Evolutionary conservation across 495 filamentous ascomycete species (phyloP), one percentile per base, ranked within the genome.

Genomic region (Penicillium atrosanguineum): DNA sequence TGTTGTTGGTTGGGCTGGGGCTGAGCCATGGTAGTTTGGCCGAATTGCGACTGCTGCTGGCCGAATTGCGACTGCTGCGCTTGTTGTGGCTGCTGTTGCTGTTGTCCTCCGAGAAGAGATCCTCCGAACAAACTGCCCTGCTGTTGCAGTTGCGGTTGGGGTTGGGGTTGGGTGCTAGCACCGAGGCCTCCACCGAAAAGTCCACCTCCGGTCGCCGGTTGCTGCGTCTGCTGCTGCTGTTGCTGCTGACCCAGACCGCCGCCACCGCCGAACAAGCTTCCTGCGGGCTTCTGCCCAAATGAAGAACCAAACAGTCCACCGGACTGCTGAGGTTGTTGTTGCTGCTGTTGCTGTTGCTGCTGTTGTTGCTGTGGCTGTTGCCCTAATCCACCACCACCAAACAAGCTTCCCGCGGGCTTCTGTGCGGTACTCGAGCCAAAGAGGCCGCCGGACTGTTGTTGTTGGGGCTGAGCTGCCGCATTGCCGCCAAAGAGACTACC

Each of bases 271-370:
- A 74, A 73, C n/a, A 67, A 19, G 42, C 61, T 53, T 8, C 52
- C 57, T 21, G 67, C 67, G 40, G 75, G 76, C 57, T 79, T 74
- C 47, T 76, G 75, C 53, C 71, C 52, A 36, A 58, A 40, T 19
- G 50, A 54, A 5, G 67, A 50, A 1, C 70, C 68, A 44, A 74
- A 71, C 65, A 40, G 65, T 31, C 59, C 60, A 37, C 62, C 63
- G 21, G 52, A 23, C 53, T 53, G 61, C 42, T 54, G 53, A 28
- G 64, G 57, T 46, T 63, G 67, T n/a, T 46, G 52, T 44, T 67
- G 60, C 42, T 64, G n/a, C n/a, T n/a, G n/a, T n/a, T n/a, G 60
- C 46, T 55, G 47, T 38, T 59, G 51, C 45, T 65, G 68, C 12
- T 46, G 50, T 34, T 31, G 28, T 31, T 31, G 28, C 11, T 66